Conservation (phyloP, 192 early-diverging fungal species). For the Thamnidium elegans region DNA sequence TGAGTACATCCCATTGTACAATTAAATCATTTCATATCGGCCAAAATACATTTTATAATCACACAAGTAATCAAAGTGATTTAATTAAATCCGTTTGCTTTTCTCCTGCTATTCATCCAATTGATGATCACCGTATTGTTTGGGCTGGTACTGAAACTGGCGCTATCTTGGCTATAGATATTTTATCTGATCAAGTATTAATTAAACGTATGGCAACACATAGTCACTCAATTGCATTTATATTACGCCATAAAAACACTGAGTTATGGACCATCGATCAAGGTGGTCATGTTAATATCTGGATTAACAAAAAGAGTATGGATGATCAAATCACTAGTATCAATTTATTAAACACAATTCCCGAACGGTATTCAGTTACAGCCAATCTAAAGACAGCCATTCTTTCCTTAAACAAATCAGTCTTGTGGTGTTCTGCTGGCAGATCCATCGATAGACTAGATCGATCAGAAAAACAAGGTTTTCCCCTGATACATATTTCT, state of each 20-base stretch:
- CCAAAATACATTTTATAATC: too few relatives aligned
- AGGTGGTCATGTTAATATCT: constrained; percentile 54
- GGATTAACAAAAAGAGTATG: constrained; percentile 30
- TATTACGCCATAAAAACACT: constrained; percentile 47
- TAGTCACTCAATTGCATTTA: constrained; percentile 43
- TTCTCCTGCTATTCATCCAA: too few relatives aligned
- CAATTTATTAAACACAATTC: background rate
- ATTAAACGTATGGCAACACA: constrained; percentile 30
- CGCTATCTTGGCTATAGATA: too few relatives aligned
- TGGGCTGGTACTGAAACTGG: too few relatives aligned
- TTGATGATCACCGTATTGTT: too few relatives aligned
- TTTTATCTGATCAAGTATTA: too few relatives aligned
- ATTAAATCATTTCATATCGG: too few relatives aligned
- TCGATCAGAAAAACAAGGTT: constrained; percentile 28
- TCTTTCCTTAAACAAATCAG: constrained; percentile 37
- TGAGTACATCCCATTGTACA: too few relatives aligned
- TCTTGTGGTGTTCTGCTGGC: constrained; percentile 62
- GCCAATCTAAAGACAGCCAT: constrained; percentile 41
- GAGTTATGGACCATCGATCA: constrained; percentile 71
- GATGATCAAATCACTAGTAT: background rate
- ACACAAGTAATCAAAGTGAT: too few relatives aligned
- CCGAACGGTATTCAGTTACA: constrained; percentile 20
- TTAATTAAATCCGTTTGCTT: too few relatives aligned
- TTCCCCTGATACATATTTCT: constrained; percentile 28
- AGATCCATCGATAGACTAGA: constrained; percentile 56